Percentiles rank a stretch among this genome's conserved stretches.
These are phyloP conservation scores for Lachnellula hyalina DNA, from an alignment of 2,329 filamentous ascomycete genomes.

Conservation along the genomic window DNA sequence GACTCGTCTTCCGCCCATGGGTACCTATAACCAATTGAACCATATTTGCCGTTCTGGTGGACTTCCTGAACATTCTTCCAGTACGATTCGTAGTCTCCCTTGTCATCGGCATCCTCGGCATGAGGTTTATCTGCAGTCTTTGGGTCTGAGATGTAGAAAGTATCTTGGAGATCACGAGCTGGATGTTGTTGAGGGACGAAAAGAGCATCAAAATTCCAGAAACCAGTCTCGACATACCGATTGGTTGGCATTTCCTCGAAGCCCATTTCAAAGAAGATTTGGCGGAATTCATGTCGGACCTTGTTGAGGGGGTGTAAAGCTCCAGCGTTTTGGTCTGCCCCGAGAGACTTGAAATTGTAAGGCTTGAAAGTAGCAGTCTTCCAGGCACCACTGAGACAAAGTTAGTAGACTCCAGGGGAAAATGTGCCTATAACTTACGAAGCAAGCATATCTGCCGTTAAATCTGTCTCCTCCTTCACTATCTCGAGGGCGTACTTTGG, in stretches of 20 bases:
- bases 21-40: conserved; percentile 94
- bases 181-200: conserved; percentile 98
- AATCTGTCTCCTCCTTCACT: conserved; percentile 86
- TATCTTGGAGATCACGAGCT: conserved; percentile 94
- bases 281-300: conserved; percentile 89
- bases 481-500: conserved; percentile 85
- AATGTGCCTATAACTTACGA: conserved; percentile 35
- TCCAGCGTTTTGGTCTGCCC: conserved; percentile 55
- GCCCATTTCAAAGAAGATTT: conserved; percentile 99
- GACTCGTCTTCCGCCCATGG: conserved; percentile 88
- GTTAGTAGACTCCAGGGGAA: conserved; percentile 10
- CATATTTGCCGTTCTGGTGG: conserved; percentile 87
- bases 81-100: conserved; percentile 73
- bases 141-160: conserved; percentile 96
- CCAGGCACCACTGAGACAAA: conserved; percentile 64
- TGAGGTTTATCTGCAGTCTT: conserved; percentile 64
- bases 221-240: conserved; percentile 90
- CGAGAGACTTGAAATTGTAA: conserved; percentile 68
- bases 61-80: conserved; percentile 83
- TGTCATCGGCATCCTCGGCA: conserved; percentile 47
- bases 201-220: conserved; percentile 98
- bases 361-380: conserved; percentile 86
- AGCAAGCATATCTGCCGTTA: conserved; percentile 88
- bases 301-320: conserved; percentile 76
- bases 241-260: conserved; percentile 98